These are phyloP conservation scores for Zasmidium citrigriseum DNA, from an alignment of 2,329 filamentous ascomycete genomes.

Conservation along the genomic window DNA sequence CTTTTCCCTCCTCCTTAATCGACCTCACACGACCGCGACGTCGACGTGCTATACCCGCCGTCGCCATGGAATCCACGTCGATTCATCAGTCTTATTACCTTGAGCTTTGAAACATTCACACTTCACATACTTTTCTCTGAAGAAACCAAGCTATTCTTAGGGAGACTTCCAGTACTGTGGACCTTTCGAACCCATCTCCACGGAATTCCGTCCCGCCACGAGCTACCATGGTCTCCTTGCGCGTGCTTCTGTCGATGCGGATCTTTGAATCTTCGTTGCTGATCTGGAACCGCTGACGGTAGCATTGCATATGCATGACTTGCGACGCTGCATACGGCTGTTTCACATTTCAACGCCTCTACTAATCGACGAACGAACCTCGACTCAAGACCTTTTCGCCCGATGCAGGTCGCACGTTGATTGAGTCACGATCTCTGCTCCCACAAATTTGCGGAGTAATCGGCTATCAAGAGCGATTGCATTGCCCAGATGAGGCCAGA, in stretches of 20 bases:
- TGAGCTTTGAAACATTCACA: too few species aligned
- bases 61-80: not conserved
- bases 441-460: too few species aligned
- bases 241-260: not conserved
- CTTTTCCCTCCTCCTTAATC: not conserved
- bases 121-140: too few species aligned
- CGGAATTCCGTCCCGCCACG: not conserved
- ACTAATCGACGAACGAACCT: not conserved
- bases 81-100: too few species aligned
- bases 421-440: not conserved
- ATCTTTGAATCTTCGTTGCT: not conserved
- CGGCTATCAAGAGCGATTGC: too few species aligned
- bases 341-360: not conserved
- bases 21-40: not conserved
- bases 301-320: not conserved
- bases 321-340: not conserved
- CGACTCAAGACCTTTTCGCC: not conserved
- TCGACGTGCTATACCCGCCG: not conserved
- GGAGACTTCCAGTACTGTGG: not conserved
- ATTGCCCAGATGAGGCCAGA: not conserved
- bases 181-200: not conserved
- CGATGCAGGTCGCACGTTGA: not conserved
- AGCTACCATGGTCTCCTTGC: not conserved
- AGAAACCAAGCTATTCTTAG: not conserved
- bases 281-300: not conserved